A percentile compares a stretch with the other conserved stretches of the same genome.
These are phyloP conservation scores for Deinandra increscens DNA, from an alignment of 129 eudicot genomes.

Conservation along the genomic window DNA sequence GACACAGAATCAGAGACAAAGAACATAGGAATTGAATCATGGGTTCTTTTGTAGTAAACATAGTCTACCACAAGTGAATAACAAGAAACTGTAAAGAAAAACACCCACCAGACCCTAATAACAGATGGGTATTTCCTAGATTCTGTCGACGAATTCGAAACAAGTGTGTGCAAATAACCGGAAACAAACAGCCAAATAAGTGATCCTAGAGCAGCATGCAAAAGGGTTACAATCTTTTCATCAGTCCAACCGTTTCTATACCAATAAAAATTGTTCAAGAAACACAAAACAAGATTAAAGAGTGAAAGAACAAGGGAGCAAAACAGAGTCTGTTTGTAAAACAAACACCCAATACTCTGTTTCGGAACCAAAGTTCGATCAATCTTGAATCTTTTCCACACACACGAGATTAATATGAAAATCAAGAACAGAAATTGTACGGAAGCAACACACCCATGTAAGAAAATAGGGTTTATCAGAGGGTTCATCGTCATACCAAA, in stretches of 20 bases:
- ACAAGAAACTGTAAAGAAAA: conserved; percentile 60
- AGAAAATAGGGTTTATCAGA: conserved; percentile 42
- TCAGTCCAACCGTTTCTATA: conserved; percentile 69
- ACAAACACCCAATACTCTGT: conserved; percentile 24
- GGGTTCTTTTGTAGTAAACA: conserved; percentile 35
- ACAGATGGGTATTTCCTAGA: conserved; percentile 47
- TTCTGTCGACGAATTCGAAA: conserved; percentile 22
- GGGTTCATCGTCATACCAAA: conserved; percentile 20
- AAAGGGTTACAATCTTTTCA: conserved; percentile 52
- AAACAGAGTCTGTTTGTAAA: conserved; percentile 45
- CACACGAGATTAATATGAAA: conserved; percentile 31
- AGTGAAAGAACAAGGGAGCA: conserved; percentile 43
- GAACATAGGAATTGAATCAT: conserved; percentile 26
- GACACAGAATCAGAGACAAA: conserved; percentile 63
- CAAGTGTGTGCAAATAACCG: conserved; percentile 41
- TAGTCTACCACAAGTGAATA: conserved; percentile 58
- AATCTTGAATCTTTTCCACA: conserved; percentile 22
- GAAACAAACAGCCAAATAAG: conserved; percentile 55
- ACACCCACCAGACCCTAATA: conserved; percentile 73
- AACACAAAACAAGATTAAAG: conserved; percentile 51
- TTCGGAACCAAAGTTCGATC: conserved; percentile 30
- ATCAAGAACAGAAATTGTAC: conserved; percentile 44
- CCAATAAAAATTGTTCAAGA: conserved; percentile 63
- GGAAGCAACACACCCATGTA: conserved; percentile 37
- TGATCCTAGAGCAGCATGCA: conserved; percentile 50